Evolutionary conservation across 345 rosid genomes (phyloP).

Genomic region (Erodium maritimum): DNA sequence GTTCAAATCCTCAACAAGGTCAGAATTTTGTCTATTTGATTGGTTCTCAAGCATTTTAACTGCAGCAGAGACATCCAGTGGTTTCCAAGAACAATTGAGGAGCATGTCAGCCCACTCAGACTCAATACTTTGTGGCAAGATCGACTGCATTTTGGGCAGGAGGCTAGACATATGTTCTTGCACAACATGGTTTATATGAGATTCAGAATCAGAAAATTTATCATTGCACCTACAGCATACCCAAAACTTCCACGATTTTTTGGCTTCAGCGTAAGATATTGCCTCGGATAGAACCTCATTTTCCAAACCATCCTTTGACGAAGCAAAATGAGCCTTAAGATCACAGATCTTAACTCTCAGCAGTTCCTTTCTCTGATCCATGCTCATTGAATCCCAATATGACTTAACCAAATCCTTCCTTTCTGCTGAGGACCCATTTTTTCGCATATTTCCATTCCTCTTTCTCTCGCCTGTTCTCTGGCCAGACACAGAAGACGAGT

Average conservation of each 20-base stretch:
- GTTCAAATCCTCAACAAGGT: slow-evolving; percentile 26
- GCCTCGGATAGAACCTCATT: slow-evolving; percentile 53
- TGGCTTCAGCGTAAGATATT: slow-evolving; percentile 38
- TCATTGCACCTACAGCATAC: slow-evolving; percentile 53
- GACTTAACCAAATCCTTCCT: slow-evolving; percentile 53
- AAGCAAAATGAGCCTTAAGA: slow-evolving; percentile 47
- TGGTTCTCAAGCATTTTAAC: slow-evolving; percentile 41
- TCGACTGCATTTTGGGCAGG: slow-evolving; percentile 54
- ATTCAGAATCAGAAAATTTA: slow-evolving; percentile 52
- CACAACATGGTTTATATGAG: slow-evolving; percentile 69
- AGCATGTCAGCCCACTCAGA: slow-evolving; percentile 68
- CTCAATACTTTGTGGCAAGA: slow-evolving; percentile 65
- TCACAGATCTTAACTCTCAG: slow-evolving; percentile 50
- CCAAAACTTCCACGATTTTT: slow-evolving; percentile 75
- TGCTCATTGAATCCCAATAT: slow-evolving; percentile 59
- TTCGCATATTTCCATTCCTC: slow-evolving; percentile 45
- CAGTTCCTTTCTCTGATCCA: slow-evolving; percentile 46
- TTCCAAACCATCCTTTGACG: slow-evolving; percentile 47
- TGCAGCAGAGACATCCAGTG: slow-evolving; percentile 61
- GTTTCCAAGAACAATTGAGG: slow-evolving; percentile 66
- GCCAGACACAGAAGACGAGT: slow-evolving; percentile 30
- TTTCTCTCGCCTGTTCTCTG: slow-evolving; percentile 64
- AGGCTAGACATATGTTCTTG: slow-evolving; percentile 71
- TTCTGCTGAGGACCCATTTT: slow-evolving; percentile 40
- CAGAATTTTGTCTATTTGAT: slow-evolving; percentile 31